Percentiles rank a stretch among this genome's conserved stretches.
Evolutionary conservation across 108 stramenopile genomes (phyloP).

Genomic region (Nannochloropsis oceanica): DNA sequence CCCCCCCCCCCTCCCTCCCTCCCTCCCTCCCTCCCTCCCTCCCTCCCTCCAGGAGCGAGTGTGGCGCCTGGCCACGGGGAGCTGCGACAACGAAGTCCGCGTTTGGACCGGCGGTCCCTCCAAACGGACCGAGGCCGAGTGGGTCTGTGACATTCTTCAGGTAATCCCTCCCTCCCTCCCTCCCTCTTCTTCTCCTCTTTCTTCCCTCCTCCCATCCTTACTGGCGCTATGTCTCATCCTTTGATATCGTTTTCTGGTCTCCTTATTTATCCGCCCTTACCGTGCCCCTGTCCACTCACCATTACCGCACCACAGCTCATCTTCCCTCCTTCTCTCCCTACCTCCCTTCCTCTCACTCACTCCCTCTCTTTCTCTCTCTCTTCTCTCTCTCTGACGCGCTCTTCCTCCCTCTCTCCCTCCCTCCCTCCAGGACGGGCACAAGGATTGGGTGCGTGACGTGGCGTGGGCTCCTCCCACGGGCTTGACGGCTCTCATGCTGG

Average conservation of each 20-base stretch:
- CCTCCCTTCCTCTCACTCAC: neutral
- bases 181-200: neutral
- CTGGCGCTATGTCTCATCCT: too few relatives aligned
- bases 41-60: too few relatives aligned
- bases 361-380: neutral
- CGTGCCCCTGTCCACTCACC: too few relatives aligned
- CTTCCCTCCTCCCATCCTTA: neutral
- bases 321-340: neutral
- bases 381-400: neutral
- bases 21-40: neutral
- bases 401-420: neutral
- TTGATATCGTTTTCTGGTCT: too few relatives aligned
- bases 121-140: too few relatives aligned
- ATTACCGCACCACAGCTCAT: too few relatives aligned
- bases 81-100: conserved; percentile 82
- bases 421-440: conserved; percentile 38
- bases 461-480: conserved; percentile 80
- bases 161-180: neutral
- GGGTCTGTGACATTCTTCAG: neutral
- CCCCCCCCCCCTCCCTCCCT: neutral
- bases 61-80: conserved; percentile 85
- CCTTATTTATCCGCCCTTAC: too few relatives aligned
- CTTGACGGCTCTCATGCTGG: conserved; percentile 69
- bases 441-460: conserved; percentile 95
- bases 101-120: too few relatives aligned